A percentile compares a stretch with the other conserved stretches of the same genome.
These are phyloP conservation scores for Tetrahymena thermophila DNA, from an alignment of 73 alveolate genomes.

Conservation along the genomic window DNA sequence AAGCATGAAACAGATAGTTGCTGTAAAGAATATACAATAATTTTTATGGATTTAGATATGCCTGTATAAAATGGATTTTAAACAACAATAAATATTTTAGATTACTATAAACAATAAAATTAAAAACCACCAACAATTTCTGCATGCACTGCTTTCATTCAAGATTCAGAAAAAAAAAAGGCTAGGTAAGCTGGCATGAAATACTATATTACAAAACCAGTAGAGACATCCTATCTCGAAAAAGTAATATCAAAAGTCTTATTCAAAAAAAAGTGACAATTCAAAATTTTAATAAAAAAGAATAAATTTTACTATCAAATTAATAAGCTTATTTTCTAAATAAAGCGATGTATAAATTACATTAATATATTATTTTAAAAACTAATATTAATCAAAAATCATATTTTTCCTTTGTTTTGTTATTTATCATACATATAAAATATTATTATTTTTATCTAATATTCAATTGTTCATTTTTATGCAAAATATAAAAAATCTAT, in stretches of 20 bases:
- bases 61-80: neutral
- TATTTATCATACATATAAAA: too few relatives aligned
- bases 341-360: too few relatives aligned
- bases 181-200: neutral
- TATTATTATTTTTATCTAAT: too few relatives aligned
- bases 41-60: neutral
- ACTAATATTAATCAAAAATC: neutral
- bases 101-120: neutral
- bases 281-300: too few relatives aligned
- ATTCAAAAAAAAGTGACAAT: neutral
- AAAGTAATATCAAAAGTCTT: neutral
- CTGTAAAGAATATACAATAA: neutral
- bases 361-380: too few relatives aligned
- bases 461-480: too few relatives aligned
- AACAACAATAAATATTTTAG: neutral
- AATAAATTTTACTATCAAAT: too few relatives aligned
- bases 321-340: too few relatives aligned
- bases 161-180: neutral
- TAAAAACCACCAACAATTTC: neutral
- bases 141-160: neutral
- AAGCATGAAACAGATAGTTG: neutral
- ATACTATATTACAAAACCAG: neutral
- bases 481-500: too few relatives aligned
- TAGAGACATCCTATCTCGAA: neutral
- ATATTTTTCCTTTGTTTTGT: too few relatives aligned